These are phyloP conservation scores for Trichoderma guizhouense DNA, from an alignment of 2,329 filamentous ascomycete genomes.

Conservation along the genomic window DNA sequence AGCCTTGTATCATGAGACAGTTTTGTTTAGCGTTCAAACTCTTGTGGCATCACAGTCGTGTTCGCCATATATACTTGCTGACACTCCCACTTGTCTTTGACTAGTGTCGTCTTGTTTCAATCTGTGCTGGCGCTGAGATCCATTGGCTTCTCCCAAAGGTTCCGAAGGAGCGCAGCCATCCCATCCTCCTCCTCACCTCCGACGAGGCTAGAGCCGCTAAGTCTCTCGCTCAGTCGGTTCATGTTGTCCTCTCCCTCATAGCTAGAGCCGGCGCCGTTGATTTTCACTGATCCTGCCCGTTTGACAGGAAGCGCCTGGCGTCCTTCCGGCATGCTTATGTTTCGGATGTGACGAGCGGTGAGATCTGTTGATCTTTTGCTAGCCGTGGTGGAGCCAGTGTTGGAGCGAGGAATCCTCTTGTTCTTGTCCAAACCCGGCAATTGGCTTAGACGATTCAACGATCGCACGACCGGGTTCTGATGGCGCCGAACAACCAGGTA, in stretches of 20 bases:
- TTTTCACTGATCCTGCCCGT: conserved; percentile 36
- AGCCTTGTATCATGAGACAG: neutral
- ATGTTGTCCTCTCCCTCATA: conserved; percentile 49
- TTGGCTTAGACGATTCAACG: conserved; percentile 45
- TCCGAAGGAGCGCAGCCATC: conserved; percentile 50
- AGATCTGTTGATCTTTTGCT: conserved; percentile 35
- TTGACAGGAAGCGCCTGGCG: conserved; percentile 31
- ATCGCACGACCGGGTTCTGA: conserved; percentile 66
- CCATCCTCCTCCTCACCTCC: conserved; percentile 50
- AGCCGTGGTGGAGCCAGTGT: conserved; percentile 35
- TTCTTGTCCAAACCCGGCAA: conserved; percentile 52
- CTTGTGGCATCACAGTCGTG: neutral
- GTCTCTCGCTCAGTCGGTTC: conserved; percentile 36
- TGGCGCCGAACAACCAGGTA: conserved; percentile 71
- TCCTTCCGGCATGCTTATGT: conserved; percentile 38
- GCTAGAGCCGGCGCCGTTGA: conserved; percentile 42
- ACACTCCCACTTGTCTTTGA: neutral
- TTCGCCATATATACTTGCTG: neutral
- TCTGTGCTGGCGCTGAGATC: conserved; percentile 51
- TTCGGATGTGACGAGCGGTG: conserved; percentile 36
- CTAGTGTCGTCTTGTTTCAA: neutral
- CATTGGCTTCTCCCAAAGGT: conserved; percentile 60
- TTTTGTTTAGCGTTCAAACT: neutral
- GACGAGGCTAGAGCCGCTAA: conserved; percentile 50
- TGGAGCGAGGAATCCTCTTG: conserved; percentile 45